Conservation (phyloP, 1,284 basidiomycete species). For the Ustilago trichophora region DNA sequence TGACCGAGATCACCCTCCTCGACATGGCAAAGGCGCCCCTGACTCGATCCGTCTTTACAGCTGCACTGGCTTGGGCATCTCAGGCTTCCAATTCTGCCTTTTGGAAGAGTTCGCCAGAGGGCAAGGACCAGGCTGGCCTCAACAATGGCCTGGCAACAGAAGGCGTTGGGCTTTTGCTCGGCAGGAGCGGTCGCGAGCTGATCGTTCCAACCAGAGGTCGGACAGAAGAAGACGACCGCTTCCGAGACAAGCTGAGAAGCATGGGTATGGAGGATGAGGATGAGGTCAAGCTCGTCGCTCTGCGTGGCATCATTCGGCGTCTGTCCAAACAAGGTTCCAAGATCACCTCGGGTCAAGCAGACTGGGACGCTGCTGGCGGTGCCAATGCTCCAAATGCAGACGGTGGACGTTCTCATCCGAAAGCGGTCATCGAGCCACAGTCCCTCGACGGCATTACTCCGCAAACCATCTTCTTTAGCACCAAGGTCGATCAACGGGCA, state of each 20-base stretch:
- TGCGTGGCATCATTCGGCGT: conserved; percentile 81
- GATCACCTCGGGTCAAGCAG: conserved; percentile 4
- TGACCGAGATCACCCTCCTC: conserved; percentile 80
- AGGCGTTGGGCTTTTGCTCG: conserved; percentile 51
- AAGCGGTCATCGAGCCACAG: conserved; percentile 72
- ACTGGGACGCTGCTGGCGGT: conserved; percentile 16
- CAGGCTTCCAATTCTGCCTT: conserved; percentile 64
- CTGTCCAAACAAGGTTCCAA: conserved; percentile 59
- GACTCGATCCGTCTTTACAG: conserved; percentile 76
- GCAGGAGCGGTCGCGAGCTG: conserved; percentile 29
- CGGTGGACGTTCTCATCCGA: conserved; percentile 9
- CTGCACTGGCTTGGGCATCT: conserved; percentile 87
- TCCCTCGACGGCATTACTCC: conserved; percentile 83
- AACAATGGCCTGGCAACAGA: conserved; percentile 48
- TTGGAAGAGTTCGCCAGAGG: conserved; percentile 48
- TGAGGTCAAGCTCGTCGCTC: conserved; percentile 80
- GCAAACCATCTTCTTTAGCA: conserved; percentile 89
- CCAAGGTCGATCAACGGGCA: conserved; percentile 22
- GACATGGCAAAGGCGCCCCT: conserved; percentile 81
- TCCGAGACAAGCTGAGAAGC: conserved; percentile 78
- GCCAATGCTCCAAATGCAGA: conserved; percentile 1
- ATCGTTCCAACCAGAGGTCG: conserved; percentile 21
- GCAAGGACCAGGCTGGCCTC: conserved; percentile 38
- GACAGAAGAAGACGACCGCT: conserved; percentile 75
- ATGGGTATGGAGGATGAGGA: conserved; percentile 82